A percentile compares a stretch with the other conserved stretches of the same genome.
These are phyloP conservation scores for Cercospora zeina DNA, from an alignment of 2,329 filamentous ascomycete species.

Conservation along the genomic window DNA sequence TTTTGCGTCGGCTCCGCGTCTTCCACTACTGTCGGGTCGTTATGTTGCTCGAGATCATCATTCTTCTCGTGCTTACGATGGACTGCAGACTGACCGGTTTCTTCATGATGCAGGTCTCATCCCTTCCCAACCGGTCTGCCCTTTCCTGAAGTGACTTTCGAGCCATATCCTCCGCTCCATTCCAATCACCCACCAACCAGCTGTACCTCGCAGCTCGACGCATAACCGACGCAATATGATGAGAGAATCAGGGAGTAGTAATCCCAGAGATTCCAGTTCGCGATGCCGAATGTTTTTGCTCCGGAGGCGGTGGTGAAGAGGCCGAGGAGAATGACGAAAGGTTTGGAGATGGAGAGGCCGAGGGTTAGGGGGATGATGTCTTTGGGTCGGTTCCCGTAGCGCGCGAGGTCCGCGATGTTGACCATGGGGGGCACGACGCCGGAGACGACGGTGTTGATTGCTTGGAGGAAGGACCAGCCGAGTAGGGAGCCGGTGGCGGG, in stretches of 20 bases:
- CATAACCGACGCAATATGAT: background rate
- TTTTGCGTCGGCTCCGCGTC: background rate
- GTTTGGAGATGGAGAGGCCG: slow-evolving; percentile 44
- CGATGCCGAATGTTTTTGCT: slow-evolving; percentile 39
- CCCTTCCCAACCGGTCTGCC: background rate
- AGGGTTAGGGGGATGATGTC: slow-evolving; percentile 40
- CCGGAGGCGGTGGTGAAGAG: slow-evolving; percentile 45
- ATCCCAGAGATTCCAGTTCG: slow-evolving; percentile 52
- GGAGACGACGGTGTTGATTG: slow-evolving; percentile 47
- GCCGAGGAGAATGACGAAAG: slow-evolving; percentile 47
- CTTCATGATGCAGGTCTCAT: background rate
- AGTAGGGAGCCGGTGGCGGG: slow-evolving; percentile 29
- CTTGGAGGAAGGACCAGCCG: slow-evolving; percentile 46
- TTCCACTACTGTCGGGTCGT: background rate
- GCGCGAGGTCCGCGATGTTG: slow-evolving; percentile 48
- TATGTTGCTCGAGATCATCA: background rate
- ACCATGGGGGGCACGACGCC: slow-evolving; percentile 38
- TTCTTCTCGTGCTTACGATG: background rate
- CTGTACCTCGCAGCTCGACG: background rate
- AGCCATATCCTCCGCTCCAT: background rate
- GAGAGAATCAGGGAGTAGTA: slow-evolving; percentile 46
- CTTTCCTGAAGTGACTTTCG: background rate
- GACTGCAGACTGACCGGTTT: background rate
- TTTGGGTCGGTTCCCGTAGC: slow-evolving; percentile 42
- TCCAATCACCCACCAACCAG: background rate